phyloP scores from a whole-genome alignment of 179 eudicot genomes.

The Carnegiea gigantea region DNA sequence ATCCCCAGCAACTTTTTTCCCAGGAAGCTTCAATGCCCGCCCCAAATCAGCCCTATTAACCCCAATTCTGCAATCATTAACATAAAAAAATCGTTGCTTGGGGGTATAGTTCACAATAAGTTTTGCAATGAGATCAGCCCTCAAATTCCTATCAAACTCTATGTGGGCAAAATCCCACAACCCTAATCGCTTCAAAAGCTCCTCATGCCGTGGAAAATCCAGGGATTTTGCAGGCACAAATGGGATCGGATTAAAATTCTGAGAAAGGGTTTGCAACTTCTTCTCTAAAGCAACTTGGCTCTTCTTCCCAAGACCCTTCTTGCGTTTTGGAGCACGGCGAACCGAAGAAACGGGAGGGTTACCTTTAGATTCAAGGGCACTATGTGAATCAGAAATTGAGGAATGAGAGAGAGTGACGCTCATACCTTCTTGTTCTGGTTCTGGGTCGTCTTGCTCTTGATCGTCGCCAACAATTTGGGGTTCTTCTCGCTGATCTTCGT shows the following conservation, averaged over 20 bases:
- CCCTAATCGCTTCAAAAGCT: slow-evolving; percentile 49
- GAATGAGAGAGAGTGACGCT: slow-evolving; percentile 32
- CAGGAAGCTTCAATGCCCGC: slow-evolving; percentile 58
- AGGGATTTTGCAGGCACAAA: slow-evolving; percentile 51
- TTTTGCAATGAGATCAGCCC: slow-evolving; percentile 57
- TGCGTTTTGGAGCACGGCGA: slow-evolving; percentile 40
- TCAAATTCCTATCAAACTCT: slow-evolving; percentile 50
- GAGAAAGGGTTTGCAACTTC: slow-evolving; percentile 39
- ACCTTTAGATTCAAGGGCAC: slow-evolving; percentile 19
- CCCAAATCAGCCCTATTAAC: slow-evolving; percentile 64
- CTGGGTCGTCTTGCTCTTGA: slow-evolving; percentile 20
- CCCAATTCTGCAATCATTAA: slow-evolving; percentile 39
- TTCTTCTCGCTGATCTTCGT: slow-evolving; percentile 9
- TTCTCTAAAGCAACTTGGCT: slow-evolving; percentile 34
- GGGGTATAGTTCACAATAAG: slow-evolving; percentile 46
- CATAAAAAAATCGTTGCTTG: slow-evolving; percentile 35
- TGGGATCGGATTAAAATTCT: slow-evolving; percentile 53
- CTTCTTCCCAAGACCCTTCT: slow-evolving; percentile 33
- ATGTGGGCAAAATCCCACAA: slow-evolving; percentile 78
- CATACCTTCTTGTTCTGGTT: slow-evolving; percentile 30
- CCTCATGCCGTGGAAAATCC: slow-evolving; percentile 49
- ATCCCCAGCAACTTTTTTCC: slow-evolving; percentile 38
- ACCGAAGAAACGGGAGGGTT: slow-evolving; percentile 19
- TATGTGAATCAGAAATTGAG: slow-evolving; percentile 16
- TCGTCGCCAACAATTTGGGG: slow-evolving; percentile 13